Evolutionary conservation across 2,329 filamentous ascomycete genomes (phyloP), one percentile per base, ranked within the genome.

Genomic region (Penicillium sclerotiorum): DNA sequence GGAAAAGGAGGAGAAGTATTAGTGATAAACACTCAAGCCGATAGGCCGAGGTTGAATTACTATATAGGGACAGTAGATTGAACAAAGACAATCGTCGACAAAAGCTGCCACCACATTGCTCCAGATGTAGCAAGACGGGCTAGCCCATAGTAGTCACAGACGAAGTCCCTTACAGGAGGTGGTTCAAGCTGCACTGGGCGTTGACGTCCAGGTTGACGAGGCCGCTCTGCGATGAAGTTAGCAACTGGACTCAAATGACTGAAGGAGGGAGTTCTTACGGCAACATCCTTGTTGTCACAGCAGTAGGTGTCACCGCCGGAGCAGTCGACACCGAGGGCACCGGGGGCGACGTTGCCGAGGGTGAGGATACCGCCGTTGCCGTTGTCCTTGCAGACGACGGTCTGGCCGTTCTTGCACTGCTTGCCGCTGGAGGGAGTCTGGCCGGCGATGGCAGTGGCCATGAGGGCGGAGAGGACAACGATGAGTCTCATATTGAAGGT

Each of bases 261-360:
- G 21, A 11, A 1, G 8, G 9, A 1, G 5, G 13, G 20, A 17
- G 20, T 48, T 41, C 53, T 49, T 37, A 51, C 43, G 13, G 36
- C 47, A 2, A 45, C 40, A 12, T 44, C 48, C 20, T 41, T 36
- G 7, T 43, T 32, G 1, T 44, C 22, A 21, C 55, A 57, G 49
- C 55, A 57, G 52, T 57, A 57, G 20, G 50, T 41, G 18, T 50
- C 49, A 28, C 54, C 54, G 5, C 37, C 46, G n/a, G 55, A 38
- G 44, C 55, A 57, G 49, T 13, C 32, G 21, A 33, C 38, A n/a
- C 55, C 55, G 7, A 57, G 52, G 15, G 45, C 43, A 45, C 55
- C 55, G 6, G 21, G 8, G 27, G 43, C 39, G n/a, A 57, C 5
- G 44, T 57, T 57, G 17, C 55, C 55, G 33, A 57, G 38, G 23